Base-by-base conservation (phyloP, 352 stramenopile species). In the Pythium vanterpoolii region DNA sequence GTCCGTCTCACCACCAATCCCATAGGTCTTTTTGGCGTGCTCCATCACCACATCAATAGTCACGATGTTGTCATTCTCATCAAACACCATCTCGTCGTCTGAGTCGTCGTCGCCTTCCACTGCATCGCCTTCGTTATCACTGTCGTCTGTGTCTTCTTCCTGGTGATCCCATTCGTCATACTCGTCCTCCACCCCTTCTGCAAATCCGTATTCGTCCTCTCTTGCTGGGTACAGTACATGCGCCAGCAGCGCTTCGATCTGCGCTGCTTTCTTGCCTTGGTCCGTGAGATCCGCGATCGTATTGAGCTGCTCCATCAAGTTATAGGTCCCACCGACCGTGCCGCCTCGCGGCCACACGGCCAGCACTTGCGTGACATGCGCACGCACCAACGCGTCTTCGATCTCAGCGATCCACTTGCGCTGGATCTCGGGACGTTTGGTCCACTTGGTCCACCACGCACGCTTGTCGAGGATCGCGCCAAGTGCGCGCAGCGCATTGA, bases 391-490 rank as follows among this genome's bases (percentile, higher is more conserved):
- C 33, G 51, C 42, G 4, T 61, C 27, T 40, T 74, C 62, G 8
- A 83, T 51, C 56, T 83, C 71, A 9, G 16, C 5, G 45, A 73
- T 45, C 73, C 73, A 83, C 55, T 72, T 69, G 42, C 42, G 24
- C 7, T 61, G 53, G 18, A 83, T 44, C 1, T 66, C 53, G 4
- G 31, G 45, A 27, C 73, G 69, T 18, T 72, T 60, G 13, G 62
- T 56, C 55, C 52, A 66, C 68, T 77, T 83, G 46, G 49, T 54
- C 73, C 72, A 83, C 73, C 72, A 83, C 27, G 45, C 53, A 19
- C 19, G 71, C 55, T 82, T 83, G 66, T 72, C 54, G 39, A 82
- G 54, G n/a, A 86, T 60, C 26, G 65, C 57, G 45, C 64, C 62
- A 30, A 79, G 60, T 11, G 61, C 69, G n/a, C 58, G 49, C 39